Conservation (phyloP, 2,329 filamentous ascomycete genomes). For the Xylaria sp. region DNA sequence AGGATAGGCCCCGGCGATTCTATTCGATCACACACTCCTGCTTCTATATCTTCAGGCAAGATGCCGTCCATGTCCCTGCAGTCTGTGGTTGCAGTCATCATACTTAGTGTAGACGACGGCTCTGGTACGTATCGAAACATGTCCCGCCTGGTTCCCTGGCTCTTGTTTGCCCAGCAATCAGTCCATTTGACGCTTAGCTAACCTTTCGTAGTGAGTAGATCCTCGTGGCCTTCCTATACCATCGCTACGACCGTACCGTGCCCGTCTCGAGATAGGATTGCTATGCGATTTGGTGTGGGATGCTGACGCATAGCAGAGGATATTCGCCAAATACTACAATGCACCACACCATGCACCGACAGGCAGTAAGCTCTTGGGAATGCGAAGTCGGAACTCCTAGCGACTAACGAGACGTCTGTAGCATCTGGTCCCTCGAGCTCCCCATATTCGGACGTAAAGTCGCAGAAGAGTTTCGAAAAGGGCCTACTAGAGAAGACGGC, state of each 20-base stretch:
- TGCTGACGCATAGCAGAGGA: slow-evolving; percentile 50
- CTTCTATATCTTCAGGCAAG: slow-evolving; percentile 24
- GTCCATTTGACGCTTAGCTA: slow-evolving; percentile 13
- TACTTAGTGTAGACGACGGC: slow-evolving; percentile 85
- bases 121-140: slow-evolving; percentile 51
- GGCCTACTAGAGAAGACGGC: slow-evolving; percentile 93
- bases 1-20: slow-evolving; percentile 1
- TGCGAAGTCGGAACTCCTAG: neutral
- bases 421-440: slow-evolving; percentile 63
- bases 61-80: slow-evolving; percentile 81
- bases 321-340: slow-evolving; percentile 77
- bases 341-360: slow-evolving; percentile 57
- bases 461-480: slow-evolving; percentile 97
- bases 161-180: neutral
- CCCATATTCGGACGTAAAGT: slow-evolving; percentile 86
- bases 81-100: slow-evolving; percentile 77
- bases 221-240: neutral
- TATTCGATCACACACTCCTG: neutral
- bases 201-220: slow-evolving; percentile 24
- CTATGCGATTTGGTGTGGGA: neutral
- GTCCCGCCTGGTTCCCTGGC: neutral
- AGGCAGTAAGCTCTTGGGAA: slow-evolving; percentile 32
- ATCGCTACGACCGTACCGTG: neutral
- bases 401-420: slow-evolving; percentile 37
- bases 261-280: neutral